Conservation (phyloP, 2,329 filamentous ascomycete genomes). For the Talaromyces amestolkiae region DNA sequence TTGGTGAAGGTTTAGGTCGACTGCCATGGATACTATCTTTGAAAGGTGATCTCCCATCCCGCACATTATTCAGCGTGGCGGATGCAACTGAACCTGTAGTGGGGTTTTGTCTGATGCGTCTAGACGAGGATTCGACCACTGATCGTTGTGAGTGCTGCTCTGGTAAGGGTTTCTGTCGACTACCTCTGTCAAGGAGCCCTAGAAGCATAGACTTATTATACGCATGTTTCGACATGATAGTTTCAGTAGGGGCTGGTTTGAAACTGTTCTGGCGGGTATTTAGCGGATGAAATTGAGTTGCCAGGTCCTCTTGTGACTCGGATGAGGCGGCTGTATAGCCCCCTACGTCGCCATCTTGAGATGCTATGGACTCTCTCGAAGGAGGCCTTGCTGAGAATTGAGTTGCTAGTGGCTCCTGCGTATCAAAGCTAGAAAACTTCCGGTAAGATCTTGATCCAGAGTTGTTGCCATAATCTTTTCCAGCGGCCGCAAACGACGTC, state of each 20-base stretch:
- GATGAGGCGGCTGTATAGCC: background rate
- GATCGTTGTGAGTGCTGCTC: background rate
- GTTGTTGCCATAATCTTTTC: background rate
- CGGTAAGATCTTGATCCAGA: background rate
- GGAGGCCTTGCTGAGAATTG: constrained; percentile 6
- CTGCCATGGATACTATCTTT: background rate
- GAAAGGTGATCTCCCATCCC: background rate
- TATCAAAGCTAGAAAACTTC: background rate
- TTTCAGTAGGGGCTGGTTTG: background rate
- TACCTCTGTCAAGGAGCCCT: constrained; percentile 2
- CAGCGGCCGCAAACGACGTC: background rate
- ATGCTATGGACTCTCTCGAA: constrained; percentile 9
- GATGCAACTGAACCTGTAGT: background rate
- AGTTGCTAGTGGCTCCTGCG: constrained; percentile 10
- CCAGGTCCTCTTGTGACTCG: constrained; percentile 1
- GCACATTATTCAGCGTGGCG: background rate
- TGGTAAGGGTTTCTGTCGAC: background rate
- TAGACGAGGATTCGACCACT: background rate
- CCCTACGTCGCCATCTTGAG: constrained; percentile 2
- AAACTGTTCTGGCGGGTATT: background rate
- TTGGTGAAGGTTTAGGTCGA: background rate
- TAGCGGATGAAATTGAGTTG: background rate
- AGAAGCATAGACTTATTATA: background rate
- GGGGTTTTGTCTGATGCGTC: background rate
- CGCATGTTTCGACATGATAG: background rate